A percentile compares a stretch with the other conserved stretches of the same genome.
Evolutionary conservation across 129 eudicot species (phyloP).

Genomic region (Saposhnikovia divaricata): DNA sequence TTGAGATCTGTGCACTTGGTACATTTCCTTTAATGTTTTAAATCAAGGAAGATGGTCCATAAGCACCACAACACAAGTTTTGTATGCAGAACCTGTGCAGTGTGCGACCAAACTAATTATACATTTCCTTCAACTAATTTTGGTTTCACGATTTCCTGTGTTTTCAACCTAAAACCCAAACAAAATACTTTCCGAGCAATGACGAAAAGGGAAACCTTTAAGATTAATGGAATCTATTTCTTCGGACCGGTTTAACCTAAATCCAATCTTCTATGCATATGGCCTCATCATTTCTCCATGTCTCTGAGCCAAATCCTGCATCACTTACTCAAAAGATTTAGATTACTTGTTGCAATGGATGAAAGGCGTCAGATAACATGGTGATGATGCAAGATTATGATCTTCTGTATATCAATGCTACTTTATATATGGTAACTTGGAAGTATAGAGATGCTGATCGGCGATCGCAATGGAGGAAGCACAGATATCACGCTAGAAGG

Average conservation of each 20-base stretch:
- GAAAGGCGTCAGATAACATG: too few species aligned
- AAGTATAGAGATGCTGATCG: background rate
- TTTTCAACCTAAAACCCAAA: too few species aligned
- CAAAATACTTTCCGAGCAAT: too few species aligned
- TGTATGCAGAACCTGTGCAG: background rate
- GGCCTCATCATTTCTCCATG: too few species aligned
- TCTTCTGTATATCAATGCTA: background rate
- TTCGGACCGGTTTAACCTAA: too few species aligned
- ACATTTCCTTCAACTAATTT: background rate
- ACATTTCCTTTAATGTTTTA: too few species aligned
- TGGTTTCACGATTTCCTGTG: too few species aligned
- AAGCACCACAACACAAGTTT: background rate
- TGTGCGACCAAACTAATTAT: background rate
- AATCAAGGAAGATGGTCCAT: background rate
- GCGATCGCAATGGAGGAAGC: background rate
- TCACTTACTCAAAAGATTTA: too few species aligned
- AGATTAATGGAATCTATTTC: background rate
- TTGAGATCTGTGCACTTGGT: background rate
- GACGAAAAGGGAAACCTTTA: background rate
- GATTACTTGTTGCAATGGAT: too few species aligned
- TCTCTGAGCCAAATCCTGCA: too few species aligned
- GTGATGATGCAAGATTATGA: background rate
- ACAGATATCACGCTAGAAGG: background rate
- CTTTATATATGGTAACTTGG: background rate
- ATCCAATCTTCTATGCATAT: too few species aligned